Evolutionary conservation across 805 yeast genomes (phyloP).

Genomic region (Spathaspora girioi): DNA sequence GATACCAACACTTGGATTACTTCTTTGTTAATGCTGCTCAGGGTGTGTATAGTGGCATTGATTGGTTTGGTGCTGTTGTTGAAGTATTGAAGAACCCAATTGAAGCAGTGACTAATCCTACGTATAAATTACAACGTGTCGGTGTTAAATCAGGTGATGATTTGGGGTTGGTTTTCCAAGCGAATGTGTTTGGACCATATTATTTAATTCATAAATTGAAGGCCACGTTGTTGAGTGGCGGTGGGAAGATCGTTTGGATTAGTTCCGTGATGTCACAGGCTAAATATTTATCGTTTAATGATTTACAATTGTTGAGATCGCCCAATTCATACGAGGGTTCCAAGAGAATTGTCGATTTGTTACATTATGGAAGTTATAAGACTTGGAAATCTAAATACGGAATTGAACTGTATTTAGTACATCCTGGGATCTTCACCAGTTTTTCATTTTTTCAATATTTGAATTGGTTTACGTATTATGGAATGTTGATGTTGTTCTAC

Average conservation of each 20-base stretch:
- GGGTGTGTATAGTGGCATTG: slow-evolving; percentile 81
- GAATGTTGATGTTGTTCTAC: slow-evolving; percentile 83
- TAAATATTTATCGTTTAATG: slow-evolving; percentile 66
- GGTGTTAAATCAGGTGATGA: slow-evolving; percentile 78
- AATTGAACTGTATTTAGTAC: slow-evolving; percentile 72
- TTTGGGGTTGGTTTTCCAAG: slow-evolving; percentile 86
- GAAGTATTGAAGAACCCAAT: slow-evolving; percentile 67
- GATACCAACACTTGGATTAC: slow-evolving; percentile 69
- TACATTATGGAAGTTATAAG: slow-evolving; percentile 70
- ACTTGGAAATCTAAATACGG: slow-evolving; percentile 45
- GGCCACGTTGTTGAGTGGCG: slow-evolving; percentile 44
- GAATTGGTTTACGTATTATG: slow-evolving; percentile 75
- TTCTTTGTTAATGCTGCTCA: slow-evolving; percentile 87
- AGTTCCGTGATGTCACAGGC: slow-evolving; percentile 81
- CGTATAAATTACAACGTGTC: slow-evolving; percentile 74
- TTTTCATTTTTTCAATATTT: slow-evolving; percentile 74
- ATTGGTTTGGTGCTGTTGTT: slow-evolving; percentile 74
- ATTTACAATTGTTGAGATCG: slow-evolving; percentile 64
- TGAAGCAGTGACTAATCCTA: slow-evolving; percentile 83
- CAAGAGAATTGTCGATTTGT: slow-evolving; percentile 77
- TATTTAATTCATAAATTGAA: slow-evolving; percentile 68
- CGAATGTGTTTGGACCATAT: slow-evolving; percentile 95
- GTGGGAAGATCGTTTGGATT: slow-evolving; percentile 79
- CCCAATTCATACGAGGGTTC: slow-evolving; percentile 86
- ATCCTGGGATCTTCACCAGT: slow-evolving; percentile 92